Evolutionary conservation across 139 green algal genomes (phyloP).

Genomic region (Nannochloris sp.): DNA sequence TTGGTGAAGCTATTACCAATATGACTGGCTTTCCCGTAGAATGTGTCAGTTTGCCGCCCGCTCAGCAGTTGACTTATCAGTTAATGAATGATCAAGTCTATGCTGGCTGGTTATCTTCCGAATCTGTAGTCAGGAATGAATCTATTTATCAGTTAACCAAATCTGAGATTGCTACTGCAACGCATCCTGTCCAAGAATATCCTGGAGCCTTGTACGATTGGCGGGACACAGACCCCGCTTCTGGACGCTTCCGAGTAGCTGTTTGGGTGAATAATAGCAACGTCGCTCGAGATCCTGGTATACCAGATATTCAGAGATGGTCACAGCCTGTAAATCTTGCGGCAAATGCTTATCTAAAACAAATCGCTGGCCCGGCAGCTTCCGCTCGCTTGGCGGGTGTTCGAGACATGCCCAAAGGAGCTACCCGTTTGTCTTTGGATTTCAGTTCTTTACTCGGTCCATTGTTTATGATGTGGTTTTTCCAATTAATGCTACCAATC

Average conservation of each 20-base stretch:
- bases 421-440: conserved; percentile 51
- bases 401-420: conserved; percentile 58
- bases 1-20: conserved; percentile 29
- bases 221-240: conserved; percentile 10
- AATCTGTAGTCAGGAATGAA: conserved; percentile 14
- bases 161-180: not conserved
- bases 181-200: conserved; percentile 30
- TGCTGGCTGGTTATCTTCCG: conserved; percentile 32
- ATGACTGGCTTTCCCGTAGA: conserved; percentile 34
- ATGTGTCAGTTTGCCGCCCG: conserved; percentile 26
- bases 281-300: conserved; percentile 1
- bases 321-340: conserved; percentile 51
- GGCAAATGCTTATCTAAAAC: conserved; percentile 46
- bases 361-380: conserved; percentile 5
- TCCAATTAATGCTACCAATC: conserved; percentile 29
- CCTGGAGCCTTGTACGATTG: conserved; percentile 47
- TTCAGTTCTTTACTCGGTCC: conserved; percentile 75
- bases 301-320: conserved; percentile 53
- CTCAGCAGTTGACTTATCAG: not conserved
- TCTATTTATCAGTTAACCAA: not conserved
- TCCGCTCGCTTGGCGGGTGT: conserved; percentile 34
- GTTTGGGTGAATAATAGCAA: conserved; percentile 55
- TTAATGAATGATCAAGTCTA: conserved; percentile 27
- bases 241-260: conserved; percentile 18
- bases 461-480: conserved; percentile 74